Conservation (phyloP, 1,284 basidiomycete species). For the Veloporphyrellus conicus region DNA sequence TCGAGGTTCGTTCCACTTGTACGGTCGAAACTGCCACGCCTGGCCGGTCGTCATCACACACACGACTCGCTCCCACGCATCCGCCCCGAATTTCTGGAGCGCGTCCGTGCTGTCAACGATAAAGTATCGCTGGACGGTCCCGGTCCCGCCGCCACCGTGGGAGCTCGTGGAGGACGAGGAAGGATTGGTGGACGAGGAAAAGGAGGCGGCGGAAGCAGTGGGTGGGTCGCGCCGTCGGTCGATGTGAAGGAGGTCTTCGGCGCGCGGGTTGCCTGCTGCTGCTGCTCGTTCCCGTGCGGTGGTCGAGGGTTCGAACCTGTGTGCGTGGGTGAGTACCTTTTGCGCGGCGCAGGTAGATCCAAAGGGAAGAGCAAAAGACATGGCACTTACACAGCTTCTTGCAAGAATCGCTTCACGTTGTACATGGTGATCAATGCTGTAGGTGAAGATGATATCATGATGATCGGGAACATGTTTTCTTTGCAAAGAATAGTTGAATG, state of each 20-base stretch:
- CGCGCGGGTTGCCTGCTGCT: slow-evolving; percentile 67
- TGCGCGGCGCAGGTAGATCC: too few species aligned
- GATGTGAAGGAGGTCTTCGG: slow-evolving; percentile 82
- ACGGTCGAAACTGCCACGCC: slow-evolving; percentile 94
- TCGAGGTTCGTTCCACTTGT: slow-evolving; percentile 92
- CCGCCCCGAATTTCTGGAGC: slow-evolving; percentile 83
- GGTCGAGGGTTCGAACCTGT: slow-evolving; percentile 76
- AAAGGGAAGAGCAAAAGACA: background rate
- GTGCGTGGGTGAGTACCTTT: background rate
- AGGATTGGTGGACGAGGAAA: slow-evolving; percentile 4
- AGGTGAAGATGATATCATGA: slow-evolving; percentile 93
- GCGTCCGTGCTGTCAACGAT: slow-evolving; percentile 93
- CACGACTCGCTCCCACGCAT: slow-evolving; percentile 93
- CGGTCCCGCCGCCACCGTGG: slow-evolving; percentile 8
- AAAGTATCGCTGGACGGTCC: slow-evolving; percentile 53
- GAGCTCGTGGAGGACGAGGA: background rate
- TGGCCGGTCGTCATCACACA: slow-evolving; percentile 96
- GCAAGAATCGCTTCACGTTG: slow-evolving; percentile 91
- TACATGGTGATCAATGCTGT: slow-evolving; percentile 96
- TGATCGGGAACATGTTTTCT: slow-evolving; percentile 82
- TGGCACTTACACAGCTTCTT: slow-evolving; percentile 74
- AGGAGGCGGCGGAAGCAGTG: slow-evolving; percentile 36
- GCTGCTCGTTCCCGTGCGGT: slow-evolving; percentile 65
- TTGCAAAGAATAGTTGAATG: background rate
- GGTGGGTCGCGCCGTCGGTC: slow-evolving; percentile 71